phyloP scores from a whole-genome alignment of 305 asterid species.

The Ruellia speciosa region DNA sequence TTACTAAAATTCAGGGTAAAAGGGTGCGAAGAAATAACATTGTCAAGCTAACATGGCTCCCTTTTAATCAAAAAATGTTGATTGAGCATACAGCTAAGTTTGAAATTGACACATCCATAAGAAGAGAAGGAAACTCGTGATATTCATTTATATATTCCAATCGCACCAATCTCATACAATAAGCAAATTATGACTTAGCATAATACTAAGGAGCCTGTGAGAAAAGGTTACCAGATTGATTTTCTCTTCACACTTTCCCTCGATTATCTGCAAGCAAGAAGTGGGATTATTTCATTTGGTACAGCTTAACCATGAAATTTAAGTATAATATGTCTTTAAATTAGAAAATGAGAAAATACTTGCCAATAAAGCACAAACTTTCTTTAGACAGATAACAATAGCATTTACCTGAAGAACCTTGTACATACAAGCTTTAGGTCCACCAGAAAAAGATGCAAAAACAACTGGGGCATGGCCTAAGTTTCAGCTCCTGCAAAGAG shows the following conservation, averaged over 20 bases:
- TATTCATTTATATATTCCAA: too few species aligned
- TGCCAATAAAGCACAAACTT: too few species aligned
- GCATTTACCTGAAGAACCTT: conserved; percentile 51
- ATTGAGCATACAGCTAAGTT: too few species aligned
- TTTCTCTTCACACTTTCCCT: neutral
- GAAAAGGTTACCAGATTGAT: neutral
- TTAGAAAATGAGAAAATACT: neutral
- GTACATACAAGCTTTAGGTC: conserved; percentile 59
- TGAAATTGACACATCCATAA: too few species aligned
- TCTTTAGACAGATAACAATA: neutral
- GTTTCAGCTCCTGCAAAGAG: conserved; percentile 33
- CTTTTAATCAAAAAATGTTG: too few species aligned
- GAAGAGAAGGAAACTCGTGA: too few species aligned
- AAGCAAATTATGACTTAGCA: too few species aligned
- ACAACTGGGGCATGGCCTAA: conserved; percentile 44
- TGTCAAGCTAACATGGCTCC: too few species aligned
- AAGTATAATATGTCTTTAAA: neutral
- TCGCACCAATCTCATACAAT: too few species aligned
- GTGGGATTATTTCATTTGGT: neutral
- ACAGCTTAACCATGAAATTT: neutral
- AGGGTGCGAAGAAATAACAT: too few species aligned
- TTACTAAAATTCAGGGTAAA: neutral
- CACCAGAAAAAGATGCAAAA: conserved; percentile 47
- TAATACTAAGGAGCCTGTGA: too few species aligned
- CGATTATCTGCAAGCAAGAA: neutral